Conservation (phyloP, 129 eudicot genomes). For the Escallonia rubra region DNA sequence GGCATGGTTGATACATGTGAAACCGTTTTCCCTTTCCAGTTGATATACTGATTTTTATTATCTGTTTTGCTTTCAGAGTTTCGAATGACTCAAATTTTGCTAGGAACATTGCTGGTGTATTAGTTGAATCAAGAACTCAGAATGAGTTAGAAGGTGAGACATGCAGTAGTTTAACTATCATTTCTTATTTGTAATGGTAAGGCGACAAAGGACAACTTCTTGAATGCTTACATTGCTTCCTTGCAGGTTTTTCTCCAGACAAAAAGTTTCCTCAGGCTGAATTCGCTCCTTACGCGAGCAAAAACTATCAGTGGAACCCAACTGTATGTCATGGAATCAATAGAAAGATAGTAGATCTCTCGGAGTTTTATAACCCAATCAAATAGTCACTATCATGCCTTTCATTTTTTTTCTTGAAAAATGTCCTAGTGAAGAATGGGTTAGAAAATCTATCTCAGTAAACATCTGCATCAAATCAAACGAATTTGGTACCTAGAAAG, state of each 20-base stretch:
- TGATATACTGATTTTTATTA: neutral
- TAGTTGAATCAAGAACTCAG: conserved; percentile 61
- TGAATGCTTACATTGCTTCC: conserved; percentile 9
- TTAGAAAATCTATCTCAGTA: no score
- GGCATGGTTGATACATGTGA: neutral
- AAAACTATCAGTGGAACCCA: conserved; percentile 83
- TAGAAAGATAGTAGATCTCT: neutral
- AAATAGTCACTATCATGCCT: neutral
- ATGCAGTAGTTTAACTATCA: conserved; percentile 4
- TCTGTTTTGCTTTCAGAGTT: conserved; percentile 39
- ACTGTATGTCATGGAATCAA: conserved; percentile 45
- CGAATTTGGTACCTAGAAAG: no score
- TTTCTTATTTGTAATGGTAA: conserved; percentile 1
- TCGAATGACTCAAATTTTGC: conserved; percentile 65
- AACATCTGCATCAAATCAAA: no score
- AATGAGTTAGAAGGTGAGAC: conserved; percentile 54
- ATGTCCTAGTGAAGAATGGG: neutral
- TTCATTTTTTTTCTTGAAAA: neutral
- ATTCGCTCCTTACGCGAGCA: conserved; percentile 73
- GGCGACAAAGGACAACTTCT: conserved; percentile 7
- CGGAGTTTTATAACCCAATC: neutral
- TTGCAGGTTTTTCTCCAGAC: conserved; percentile 87
- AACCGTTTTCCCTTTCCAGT: neutral
- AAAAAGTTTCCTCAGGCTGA: conserved; percentile 84
- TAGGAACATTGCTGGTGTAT: conserved; percentile 69